Evolutionary conservation across 2,329 filamentous ascomycete species (phyloP).

Genomic region (Pseudogymnoascus sp.): DNA sequence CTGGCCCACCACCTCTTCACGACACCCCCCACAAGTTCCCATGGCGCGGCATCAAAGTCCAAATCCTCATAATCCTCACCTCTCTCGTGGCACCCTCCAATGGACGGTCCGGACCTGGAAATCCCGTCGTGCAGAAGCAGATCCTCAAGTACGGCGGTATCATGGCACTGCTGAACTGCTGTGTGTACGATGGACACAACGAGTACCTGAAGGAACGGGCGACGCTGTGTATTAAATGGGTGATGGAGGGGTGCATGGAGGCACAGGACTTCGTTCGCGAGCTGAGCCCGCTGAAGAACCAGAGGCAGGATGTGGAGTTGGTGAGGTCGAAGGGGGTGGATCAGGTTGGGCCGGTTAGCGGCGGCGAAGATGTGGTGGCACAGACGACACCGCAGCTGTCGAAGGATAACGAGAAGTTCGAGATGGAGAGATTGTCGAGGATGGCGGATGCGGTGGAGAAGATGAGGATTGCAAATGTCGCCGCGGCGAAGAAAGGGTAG

Average conservation of each 20-base stretch:
- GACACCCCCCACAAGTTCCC: slow-evolving; percentile 55
- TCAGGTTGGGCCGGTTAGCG: neutral
- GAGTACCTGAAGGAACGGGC: slow-evolving; percentile 89
- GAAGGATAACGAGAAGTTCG: neutral
- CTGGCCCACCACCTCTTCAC: slow-evolving; percentile 45
- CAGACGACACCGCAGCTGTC: neutral
- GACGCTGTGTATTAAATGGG: slow-evolving; percentile 78
- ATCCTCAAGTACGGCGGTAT: slow-evolving; percentile 80
- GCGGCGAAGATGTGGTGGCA: neutral
- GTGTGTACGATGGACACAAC: slow-evolving; percentile 84
- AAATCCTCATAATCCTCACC: slow-evolving; percentile 83
- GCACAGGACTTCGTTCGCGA: slow-evolving; percentile 64
- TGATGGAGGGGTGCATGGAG: slow-evolving; percentile 64
- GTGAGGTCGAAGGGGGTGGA: neutral
- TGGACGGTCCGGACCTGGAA: slow-evolving; percentile 50
- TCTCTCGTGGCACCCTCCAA: slow-evolving; percentile 78
- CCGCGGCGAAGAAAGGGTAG: neutral
- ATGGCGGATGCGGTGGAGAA: slow-evolving; percentile 9
- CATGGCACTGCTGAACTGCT: slow-evolving; percentile 80
- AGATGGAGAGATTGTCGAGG: neutral
- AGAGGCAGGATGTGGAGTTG: slow-evolving; percentile 8
- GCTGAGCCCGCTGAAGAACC: slow-evolving; percentile 20
- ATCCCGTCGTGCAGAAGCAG: slow-evolving; percentile 74
- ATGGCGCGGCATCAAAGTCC: slow-evolving; percentile 74
- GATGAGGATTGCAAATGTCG: neutral